Conservation (phyloP, 257 asterid species). For the Mentha longifolia region DNA sequence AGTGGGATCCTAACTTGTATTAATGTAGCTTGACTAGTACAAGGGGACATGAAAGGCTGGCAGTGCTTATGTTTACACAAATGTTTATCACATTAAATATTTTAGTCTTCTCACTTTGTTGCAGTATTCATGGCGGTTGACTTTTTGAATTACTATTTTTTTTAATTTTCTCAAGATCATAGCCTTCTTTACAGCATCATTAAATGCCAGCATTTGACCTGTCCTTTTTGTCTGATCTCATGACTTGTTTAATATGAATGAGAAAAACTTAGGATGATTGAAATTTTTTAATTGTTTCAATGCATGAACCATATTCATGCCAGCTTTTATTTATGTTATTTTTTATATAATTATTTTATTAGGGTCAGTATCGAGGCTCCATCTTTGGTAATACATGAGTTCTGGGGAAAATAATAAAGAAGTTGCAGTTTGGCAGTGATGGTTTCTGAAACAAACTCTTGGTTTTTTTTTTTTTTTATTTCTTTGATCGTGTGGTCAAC, state of each 20-base stretch:
- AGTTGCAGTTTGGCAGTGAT: constrained; percentile 35
- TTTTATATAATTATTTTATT: not conserved
- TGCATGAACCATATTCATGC: constrained; percentile 33
- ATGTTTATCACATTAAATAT: constrained; percentile 33
- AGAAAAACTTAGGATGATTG: constrained; percentile 29
- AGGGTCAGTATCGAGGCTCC: not conserved
- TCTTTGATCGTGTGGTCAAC: constrained; percentile 35
- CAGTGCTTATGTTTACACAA: constrained; percentile 32
- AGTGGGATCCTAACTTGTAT: not conserved
- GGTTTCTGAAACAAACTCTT: constrained; percentile 27
- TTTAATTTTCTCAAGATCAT: constrained; percentile 29
- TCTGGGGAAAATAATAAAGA: constrained; percentile 4
- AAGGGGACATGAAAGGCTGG: constrained; percentile 44
- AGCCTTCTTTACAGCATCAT: constrained; percentile 33
- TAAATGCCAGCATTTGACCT: constrained; percentile 46
- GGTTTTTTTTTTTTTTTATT: constrained; percentile 25
- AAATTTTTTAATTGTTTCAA: constrained; percentile 21
- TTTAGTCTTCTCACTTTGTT: constrained; percentile 17
- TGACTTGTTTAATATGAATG: not conserved
- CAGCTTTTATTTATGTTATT: constrained; percentile 28
- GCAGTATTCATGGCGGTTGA: constrained; percentile 39
- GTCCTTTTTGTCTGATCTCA: constrained; percentile 44
- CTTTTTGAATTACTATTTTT: constrained; percentile 30
- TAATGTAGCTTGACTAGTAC: constrained; percentile 33
- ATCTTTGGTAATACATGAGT: not conserved